A percentile compares a stretch with the other conserved stretches of the same genome.
phyloP scores from a whole-genome alignment of 1,139 yeast species.

The Yamadazyma kanchanaburiensis region DNA sequence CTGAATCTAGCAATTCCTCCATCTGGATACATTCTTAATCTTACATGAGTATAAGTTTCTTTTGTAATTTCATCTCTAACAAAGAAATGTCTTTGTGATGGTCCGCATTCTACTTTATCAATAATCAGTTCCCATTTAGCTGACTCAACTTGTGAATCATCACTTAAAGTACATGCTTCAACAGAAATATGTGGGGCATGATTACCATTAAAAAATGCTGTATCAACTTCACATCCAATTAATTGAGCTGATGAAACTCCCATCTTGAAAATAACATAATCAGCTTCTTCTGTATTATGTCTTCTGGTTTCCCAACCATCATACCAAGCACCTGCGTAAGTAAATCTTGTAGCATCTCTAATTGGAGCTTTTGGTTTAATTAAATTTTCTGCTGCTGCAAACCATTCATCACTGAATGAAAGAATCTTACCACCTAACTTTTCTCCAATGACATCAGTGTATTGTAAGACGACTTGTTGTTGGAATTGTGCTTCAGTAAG shows the following conservation, averaged over 20 bases:
- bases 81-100: constrained; percentile 81
- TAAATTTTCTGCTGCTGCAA: constrained; percentile 88
- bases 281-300: constrained; percentile 80
- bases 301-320: constrained; percentile 99
- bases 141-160: constrained; percentile 27
- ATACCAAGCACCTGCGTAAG: constrained; percentile 91
- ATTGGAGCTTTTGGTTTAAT: constrained; percentile 78
- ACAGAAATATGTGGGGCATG: constrained; percentile 90
- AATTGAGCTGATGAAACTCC: constrained; percentile 83
- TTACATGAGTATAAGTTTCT: constrained; percentile 68
- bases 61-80: constrained; percentile 56
- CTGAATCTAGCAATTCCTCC: constrained; percentile 97
- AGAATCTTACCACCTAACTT: constrained; percentile 76
- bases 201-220: constrained; percentile 91
- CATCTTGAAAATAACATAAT: constrained; percentile 77
- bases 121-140: constrained; percentile 70
- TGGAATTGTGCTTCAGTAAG: constrained; percentile 42
- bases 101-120: constrained; percentile 77
- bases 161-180: constrained; percentile 56
- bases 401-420: constrained; percentile 83
- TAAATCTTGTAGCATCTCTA: constrained; percentile 74
- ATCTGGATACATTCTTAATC: constrained; percentile 91
- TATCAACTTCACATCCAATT: constrained; percentile 84
- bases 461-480: constrained; percentile 41
- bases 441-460: constrained; percentile 75